These are phyloP conservation scores for Fusarium pseudoanthophilum DNA, from an alignment of 2,329 filamentous ascomycete genomes.

Conservation along the genomic window DNA sequence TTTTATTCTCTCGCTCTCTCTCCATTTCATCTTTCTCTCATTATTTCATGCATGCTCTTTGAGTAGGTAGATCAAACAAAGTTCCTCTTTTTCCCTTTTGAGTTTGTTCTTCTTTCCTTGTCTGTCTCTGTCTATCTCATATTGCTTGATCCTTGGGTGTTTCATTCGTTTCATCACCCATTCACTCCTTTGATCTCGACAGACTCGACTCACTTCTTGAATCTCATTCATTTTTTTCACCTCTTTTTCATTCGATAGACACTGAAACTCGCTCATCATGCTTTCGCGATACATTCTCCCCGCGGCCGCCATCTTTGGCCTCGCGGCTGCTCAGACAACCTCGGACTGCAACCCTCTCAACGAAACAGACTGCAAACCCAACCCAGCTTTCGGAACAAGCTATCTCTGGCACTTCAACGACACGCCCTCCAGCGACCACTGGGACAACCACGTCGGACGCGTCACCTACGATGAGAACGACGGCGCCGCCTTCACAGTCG, in stretches of 20 bases:
- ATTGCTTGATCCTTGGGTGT: conserved; percentile 26
- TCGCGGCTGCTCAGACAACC: conserved; percentile 75
- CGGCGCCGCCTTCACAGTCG: conserved; percentile 80
- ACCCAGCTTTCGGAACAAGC: conserved; percentile 75
- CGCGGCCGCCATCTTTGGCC: conserved; percentile 54
- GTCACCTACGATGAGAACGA: conserved; percentile 68
- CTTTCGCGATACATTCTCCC: conserved; percentile 45
- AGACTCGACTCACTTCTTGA: conserved; percentile 11
- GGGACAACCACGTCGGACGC: conserved; percentile 71
- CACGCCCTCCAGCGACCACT: conserved; percentile 69
- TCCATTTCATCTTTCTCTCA: neutral
- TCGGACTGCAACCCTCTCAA: conserved; percentile 83
- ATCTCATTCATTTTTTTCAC: neutral
- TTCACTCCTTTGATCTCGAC: conserved; percentile 39
- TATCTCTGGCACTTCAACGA: conserved; percentile 73
- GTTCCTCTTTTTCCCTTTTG: conserved; percentile 16
- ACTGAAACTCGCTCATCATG: conserved; percentile 32
- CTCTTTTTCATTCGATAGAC: conserved; percentile 14
- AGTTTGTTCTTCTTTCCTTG: conserved; percentile 23
- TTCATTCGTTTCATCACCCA: conserved; percentile 29
- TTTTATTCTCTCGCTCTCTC: neutral
- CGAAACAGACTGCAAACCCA: conserved; percentile 71
- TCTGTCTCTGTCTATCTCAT: conserved; percentile 14
- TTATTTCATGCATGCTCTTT: conserved; percentile 11
- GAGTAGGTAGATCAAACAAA: conserved; percentile 4